A percentile compares a stretch with the other conserved stretches of the same genome.
Conservation (phyloP, 306 rosid genomes). For the Betula pendula region DNA sequence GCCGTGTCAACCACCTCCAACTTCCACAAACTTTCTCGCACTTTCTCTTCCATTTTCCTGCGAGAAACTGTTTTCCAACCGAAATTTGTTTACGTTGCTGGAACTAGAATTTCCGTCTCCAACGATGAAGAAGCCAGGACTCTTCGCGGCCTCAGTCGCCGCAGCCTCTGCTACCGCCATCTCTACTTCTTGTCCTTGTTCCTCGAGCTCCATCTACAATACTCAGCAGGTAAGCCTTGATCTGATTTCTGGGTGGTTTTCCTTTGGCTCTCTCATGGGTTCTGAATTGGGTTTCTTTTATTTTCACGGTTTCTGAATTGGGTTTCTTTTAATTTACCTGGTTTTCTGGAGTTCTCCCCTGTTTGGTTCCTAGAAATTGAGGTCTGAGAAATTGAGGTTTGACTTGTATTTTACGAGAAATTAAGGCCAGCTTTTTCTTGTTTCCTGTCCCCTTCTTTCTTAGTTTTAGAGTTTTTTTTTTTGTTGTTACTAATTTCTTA, state of each 20-base stretch:
- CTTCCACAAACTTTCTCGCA: constrained; percentile 3
- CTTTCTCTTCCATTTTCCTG: constrained; percentile 5
- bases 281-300: not conserved
- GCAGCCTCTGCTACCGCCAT: constrained; percentile 41
- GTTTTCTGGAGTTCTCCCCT: not conserved
- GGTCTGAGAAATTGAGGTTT: not conserved
- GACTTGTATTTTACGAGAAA: not conserved
- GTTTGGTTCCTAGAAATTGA: constrained; percentile 24
- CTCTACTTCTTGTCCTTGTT: constrained; percentile 27
- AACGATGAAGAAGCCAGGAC: constrained; percentile 42
- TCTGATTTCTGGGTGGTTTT: not conserved
- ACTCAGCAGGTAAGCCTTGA: constrained; percentile 34
- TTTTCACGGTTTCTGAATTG: not conserved
- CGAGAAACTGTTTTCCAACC: constrained; percentile 1
- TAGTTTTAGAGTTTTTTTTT: not conserved
- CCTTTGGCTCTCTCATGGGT: not conserved
- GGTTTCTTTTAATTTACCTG: not conserved
- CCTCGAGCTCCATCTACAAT: constrained; percentile 17
- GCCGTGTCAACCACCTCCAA: constrained; percentile 14
- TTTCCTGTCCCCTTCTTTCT: not conserved
- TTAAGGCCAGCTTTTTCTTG: not conserved
- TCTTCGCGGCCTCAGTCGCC: constrained; percentile 43
- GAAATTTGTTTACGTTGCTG: not conserved
- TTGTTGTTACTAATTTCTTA: not conserved
- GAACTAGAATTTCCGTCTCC: not conserved